phyloP scores from a whole-genome alignment of 1,284 basidiomycete species.

The Cryptococcus amylolentus region DNA sequence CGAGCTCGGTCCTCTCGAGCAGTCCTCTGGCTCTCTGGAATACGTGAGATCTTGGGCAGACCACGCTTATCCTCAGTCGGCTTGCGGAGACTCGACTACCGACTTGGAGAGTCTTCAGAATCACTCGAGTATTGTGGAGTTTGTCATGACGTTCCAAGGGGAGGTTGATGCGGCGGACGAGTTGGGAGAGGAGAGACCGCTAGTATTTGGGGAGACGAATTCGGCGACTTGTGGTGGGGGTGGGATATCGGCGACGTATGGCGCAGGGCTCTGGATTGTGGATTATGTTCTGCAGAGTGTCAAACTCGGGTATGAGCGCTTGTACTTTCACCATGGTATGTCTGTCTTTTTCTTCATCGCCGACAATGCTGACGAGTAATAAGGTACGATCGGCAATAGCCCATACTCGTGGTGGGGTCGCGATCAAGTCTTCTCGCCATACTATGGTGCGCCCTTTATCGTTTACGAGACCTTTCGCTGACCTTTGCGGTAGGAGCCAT shows the following conservation, averaged over 20 bases:
- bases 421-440: constrained; percentile 46
- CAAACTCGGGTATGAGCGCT: constrained; percentile 49
- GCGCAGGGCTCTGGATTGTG: constrained; percentile 53
- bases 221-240: constrained; percentile 55
- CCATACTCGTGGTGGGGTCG: constrained; percentile 17
- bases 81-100: constrained; percentile 52
- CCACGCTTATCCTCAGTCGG: constrained; percentile 54
- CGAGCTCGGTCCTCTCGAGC: constrained; percentile 43
- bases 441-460: constrained; percentile 52
- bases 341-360: neutral
- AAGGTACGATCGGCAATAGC: constrained; percentile 11
- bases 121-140: constrained; percentile 52
- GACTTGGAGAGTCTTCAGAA: constrained; percentile 51
- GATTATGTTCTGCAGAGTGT: constrained; percentile 54
- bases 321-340: constrained; percentile 55
- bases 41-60: constrained; percentile 43
- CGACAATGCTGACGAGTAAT: neutral
- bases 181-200: constrained; percentile 42
- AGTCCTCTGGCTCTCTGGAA: neutral
- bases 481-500: constrained; percentile 6
- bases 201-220: constrained; percentile 55
- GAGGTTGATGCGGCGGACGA: constrained; percentile 49
- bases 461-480: constrained; percentile 1
- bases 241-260: constrained; percentile 53
- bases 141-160: constrained; percentile 45